Percentiles rank a stretch among this genome's conserved stretches.
Conservation (phyloP, 2,329 filamentous ascomycete species). For the Paracoccidioides lutzii region DNA sequence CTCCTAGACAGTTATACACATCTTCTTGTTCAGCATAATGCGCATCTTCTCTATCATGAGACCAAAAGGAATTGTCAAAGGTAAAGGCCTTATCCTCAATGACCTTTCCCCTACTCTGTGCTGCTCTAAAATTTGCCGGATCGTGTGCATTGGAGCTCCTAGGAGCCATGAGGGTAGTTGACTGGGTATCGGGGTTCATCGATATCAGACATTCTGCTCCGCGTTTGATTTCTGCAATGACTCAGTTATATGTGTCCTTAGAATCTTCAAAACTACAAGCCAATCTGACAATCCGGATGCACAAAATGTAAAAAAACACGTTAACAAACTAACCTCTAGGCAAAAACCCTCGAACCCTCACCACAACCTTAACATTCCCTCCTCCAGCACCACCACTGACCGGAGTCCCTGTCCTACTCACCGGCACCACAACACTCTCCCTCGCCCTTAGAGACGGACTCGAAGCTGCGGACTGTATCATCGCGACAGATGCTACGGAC, state of each 20-base stretch:
- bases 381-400: constrained; percentile 27
- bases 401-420: constrained; percentile 29
- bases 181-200: constrained; percentile 81
- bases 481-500: constrained; percentile 24
- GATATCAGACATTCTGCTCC: constrained; percentile 72
- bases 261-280: too few relatives aligned
- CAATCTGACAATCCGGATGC: too few relatives aligned
- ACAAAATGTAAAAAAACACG: too few relatives aligned
- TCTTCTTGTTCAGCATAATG: constrained; percentile 90
- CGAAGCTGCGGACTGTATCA: constrained; percentile 52
- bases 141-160: constrained; percentile 36
- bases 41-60: constrained; percentile 61
- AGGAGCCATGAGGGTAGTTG: constrained; percentile 67
- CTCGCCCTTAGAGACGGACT: constrained; percentile 65
- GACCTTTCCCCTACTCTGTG: constrained; percentile 54
- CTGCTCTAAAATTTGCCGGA: constrained; percentile 40
- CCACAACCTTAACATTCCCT: constrained; percentile 72
- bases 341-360: constrained; percentile 66
- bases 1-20: constrained; percentile 84
- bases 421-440: constrained; percentile 49
- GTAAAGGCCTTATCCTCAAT: constrained; percentile 83
- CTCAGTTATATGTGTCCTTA: too few relatives aligned
- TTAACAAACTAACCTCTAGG: constrained; percentile 50
- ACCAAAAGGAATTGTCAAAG: constrained; percentile 99
- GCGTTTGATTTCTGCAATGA: constrained; percentile 59